phyloP scores from a whole-genome alignment of 2,329 filamentous ascomycete genomes.

The Pseudogymnoascus sp. region DNA sequence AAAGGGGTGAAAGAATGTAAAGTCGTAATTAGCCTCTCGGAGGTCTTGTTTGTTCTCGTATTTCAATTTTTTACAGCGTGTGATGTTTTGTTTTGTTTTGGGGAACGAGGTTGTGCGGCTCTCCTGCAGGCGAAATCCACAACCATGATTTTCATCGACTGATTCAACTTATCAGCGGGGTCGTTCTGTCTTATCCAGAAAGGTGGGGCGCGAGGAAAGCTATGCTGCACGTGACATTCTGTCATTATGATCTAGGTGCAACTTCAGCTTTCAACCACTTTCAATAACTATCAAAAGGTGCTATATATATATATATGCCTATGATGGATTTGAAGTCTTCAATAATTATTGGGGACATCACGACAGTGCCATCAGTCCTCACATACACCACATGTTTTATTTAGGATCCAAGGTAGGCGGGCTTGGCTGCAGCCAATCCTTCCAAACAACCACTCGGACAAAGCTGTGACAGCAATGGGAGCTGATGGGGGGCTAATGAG shows the following conservation, averaged over 20 bases:
- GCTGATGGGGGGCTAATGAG: not conserved
- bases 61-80: not conserved
- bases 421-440: not conserved
- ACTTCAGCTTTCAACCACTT: not conserved
- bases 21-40: not conserved
- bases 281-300: not conserved
- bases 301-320: not conserved
- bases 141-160: slow-evolving; percentile 3
- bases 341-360: not conserved
- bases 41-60: slow-evolving; percentile 2
- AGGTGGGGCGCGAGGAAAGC: not conserved
- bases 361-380: not conserved
- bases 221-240: not conserved
- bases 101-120: slow-evolving; percentile 6
- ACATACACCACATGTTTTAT: not conserved
- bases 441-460: not conserved
- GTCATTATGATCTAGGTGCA: not conserved
- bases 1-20: not conserved
- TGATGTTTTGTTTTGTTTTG: slow-evolving; percentile 9
- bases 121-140: slow-evolving; percentile 7
- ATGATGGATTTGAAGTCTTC: not conserved
- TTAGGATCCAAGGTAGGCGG: not conserved
- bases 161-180: slow-evolving; percentile 4
- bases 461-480: not conserved
- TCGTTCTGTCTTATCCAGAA: slow-evolving; percentile 6